These are phyloP conservation scores for Cydonia oblonga DNA, from an alignment of 331 rosid species.

Conservation along the genomic window DNA sequence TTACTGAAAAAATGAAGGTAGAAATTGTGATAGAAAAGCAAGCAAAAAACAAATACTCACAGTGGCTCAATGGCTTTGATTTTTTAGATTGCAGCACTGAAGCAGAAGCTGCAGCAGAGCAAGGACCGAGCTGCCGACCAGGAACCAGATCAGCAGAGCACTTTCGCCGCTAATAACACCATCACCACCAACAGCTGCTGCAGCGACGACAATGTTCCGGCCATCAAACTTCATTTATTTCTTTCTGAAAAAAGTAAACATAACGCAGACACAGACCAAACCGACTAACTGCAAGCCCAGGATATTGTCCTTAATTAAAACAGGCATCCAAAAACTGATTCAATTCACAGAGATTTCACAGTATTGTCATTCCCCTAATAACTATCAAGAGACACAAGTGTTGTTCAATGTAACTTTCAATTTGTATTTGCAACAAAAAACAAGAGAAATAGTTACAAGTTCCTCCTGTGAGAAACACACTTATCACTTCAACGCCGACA, in stretches of 20 bases:
- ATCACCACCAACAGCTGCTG: not conserved
- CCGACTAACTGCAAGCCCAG: not conserved
- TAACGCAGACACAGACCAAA: not conserved
- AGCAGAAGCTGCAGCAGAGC: not conserved
- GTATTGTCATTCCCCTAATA: no score
- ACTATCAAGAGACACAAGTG: no score
- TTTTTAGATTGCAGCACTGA: constrained; percentile 1
- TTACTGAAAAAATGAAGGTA: not conserved
- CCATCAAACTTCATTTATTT: not conserved
- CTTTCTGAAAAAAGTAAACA: not conserved
- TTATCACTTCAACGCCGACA: not conserved
- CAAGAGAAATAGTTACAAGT: not conserved
- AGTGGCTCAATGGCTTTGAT: not conserved
- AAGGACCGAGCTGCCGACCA: not conserved
- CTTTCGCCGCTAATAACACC: not conserved
- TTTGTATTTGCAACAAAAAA: not conserved
- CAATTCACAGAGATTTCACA: no score
- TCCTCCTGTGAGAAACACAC: no score
- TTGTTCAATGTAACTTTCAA: no score
- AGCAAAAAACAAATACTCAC: not conserved
- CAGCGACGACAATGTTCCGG: not conserved
- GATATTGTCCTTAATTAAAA: not conserved
- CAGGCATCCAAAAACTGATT: no score
- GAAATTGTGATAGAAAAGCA: not conserved
- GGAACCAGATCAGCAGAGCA: not conserved